phyloP scores from a whole-genome alignment of 345 rosid genomes.

The Trapa bicornis region DNA sequence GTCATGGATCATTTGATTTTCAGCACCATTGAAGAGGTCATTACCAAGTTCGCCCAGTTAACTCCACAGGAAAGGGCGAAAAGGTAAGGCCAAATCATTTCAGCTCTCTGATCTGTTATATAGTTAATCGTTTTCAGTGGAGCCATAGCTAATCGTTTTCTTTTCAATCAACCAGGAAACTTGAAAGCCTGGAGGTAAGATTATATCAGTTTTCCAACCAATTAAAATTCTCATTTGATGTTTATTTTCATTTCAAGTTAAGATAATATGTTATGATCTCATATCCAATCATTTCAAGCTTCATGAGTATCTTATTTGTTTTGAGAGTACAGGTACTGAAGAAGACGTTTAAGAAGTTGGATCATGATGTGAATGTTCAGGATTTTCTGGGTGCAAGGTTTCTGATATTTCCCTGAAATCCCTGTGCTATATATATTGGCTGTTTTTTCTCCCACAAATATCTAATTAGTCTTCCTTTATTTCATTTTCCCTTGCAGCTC shows the following conservation, averaged over 20 bases:
- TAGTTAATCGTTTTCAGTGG: slow-evolving; percentile 8
- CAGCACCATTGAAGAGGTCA: slow-evolving; percentile 67
- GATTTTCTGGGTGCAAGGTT: slow-evolving; percentile 73
- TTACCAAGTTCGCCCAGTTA: slow-evolving; percentile 60
- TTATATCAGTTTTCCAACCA: slow-evolving; percentile 1
- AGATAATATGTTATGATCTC: not conserved
- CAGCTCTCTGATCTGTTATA: not conserved
- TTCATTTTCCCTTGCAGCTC: slow-evolving; percentile 30
- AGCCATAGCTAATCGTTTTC: slow-evolving; percentile 8
- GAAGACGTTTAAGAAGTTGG: slow-evolving; percentile 88
- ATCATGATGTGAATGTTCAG: slow-evolving; percentile 79
- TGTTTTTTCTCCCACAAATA: slow-evolving; percentile 5
- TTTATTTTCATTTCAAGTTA: no score
- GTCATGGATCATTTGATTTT: not conserved
- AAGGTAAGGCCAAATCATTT: slow-evolving; percentile 26
- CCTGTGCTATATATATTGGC: not conserved
- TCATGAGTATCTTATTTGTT: slow-evolving; percentile 8
- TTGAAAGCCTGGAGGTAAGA: slow-evolving; percentile 92
- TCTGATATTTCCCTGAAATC: slow-evolving; percentile 6
- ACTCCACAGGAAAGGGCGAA: slow-evolving; percentile 89
- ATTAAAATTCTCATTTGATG: not conserved
- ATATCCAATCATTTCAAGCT: not conserved
- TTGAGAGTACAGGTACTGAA: slow-evolving; percentile 49
- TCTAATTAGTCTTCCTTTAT: slow-evolving; percentile 15
- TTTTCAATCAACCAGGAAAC: slow-evolving; percentile 46